Conservation (phyloP, 1,139 yeast species). For the Diutina scorzettiae region DNA sequence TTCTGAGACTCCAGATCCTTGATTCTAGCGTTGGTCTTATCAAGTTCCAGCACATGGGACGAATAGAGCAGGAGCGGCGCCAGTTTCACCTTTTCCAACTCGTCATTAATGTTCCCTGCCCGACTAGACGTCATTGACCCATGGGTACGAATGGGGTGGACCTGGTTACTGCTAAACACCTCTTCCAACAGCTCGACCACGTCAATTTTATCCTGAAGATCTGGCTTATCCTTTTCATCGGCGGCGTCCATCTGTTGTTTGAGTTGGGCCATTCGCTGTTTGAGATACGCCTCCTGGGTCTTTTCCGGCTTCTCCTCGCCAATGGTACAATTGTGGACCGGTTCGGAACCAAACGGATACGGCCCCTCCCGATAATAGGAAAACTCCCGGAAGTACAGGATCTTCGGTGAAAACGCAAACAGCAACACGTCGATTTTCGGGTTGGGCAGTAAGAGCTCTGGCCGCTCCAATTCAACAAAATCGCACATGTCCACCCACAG, state of each 20-base stretch:
- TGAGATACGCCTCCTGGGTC: slow-evolving; percentile 12
- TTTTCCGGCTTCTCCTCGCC: slow-evolving; percentile 16
- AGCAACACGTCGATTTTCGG: slow-evolving; percentile 55
- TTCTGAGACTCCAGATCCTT: slow-evolving; percentile 8
- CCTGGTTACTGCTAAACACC: background rate
- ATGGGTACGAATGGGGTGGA: background rate
- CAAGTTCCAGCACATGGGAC: background rate
- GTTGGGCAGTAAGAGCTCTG: slow-evolving; percentile 13
- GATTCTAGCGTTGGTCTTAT: background rate
- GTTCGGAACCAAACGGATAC: slow-evolving; percentile 59
- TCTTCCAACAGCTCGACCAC: slow-evolving; percentile 6
- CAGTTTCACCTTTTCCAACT: background rate
- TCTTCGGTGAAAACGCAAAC: slow-evolving; percentile 61
- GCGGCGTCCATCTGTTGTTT: slow-evolving; percentile 26
- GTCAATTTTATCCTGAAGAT: background rate
- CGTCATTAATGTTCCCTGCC: background rate
- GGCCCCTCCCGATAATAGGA: slow-evolving; percentile 36
- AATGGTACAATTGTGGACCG: slow-evolving; percentile 56
- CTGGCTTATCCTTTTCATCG: background rate
- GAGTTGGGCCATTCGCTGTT: slow-evolving; percentile 28
- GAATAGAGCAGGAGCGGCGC: background rate
- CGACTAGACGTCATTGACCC: background rate
- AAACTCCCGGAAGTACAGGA: slow-evolving; percentile 60
- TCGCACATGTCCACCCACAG: slow-evolving; percentile 79
- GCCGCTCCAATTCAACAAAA: slow-evolving; percentile 55